Base-by-base conservation (phyloP, 2,329 filamentous ascomycete species). In the Talaromyces pinophilus region DNA sequence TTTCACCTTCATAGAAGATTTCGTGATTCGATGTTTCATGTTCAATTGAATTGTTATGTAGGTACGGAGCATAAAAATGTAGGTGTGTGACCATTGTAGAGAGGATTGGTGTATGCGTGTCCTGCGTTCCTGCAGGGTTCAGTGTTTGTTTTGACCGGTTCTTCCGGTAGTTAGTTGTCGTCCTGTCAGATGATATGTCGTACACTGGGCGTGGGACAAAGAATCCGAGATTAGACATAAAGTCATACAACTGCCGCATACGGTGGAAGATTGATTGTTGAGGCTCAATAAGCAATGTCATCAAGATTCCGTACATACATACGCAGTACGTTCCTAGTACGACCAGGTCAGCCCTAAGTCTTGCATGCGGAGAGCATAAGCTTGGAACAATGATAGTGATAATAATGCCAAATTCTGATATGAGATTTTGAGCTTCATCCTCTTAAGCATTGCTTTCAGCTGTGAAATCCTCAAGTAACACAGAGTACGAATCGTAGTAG, bases 251-350 rank as follows among this genome's bases (percentile, higher is more conserved):
- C 30, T 57, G 54, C 40, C 54, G 54, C 54, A 40, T 19, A 35
- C 10, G 8, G 30, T 57, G 54, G 30, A 40, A 57, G 3, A 38
- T 38, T 22, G 11, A 13, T 8, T 38, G 30, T 57, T 57, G 54
- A 57, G 54, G 54, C 54, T 57, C 54, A 38, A 57, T 57, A 57
- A 57, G 54, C 54, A 38, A 40, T 57, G 54, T 7, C 33, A 38
- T 57, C 54, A 22, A 22, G 33, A 22, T 22, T 17, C 13, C 54
- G 54, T 57, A 57, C 54, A 57, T 57, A 57, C 54, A 57, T 57
- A 25, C 30, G 52, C 52, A 38, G 52, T 35, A 19, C 52, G 54
- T 57, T 22, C 19, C 33, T 38, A 38, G 54, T 57, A 38, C 33
- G 11, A 57, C 54, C 54, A 19, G n/a, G 25, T 40, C 54, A 57